Evolutionary conservation across 805 yeast species (phyloP).

Genomic region (Yarrowia yakushimensis): DNA sequence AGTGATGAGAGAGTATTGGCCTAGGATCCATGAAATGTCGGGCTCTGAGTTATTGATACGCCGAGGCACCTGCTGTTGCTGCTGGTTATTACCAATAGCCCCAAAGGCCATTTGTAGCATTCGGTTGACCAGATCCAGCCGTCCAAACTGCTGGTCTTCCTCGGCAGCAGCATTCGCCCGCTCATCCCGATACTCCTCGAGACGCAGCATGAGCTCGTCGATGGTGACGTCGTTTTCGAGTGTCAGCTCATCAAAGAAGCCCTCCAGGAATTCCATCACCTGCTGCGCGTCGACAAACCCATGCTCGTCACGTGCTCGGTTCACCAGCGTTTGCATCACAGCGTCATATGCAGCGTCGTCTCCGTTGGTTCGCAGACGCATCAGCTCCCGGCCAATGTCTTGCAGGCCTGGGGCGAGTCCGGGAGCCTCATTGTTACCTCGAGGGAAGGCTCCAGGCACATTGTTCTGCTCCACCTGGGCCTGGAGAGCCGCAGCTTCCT

Average conservation of each 20-base stretch:
- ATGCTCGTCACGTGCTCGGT: constrained; percentile 4
- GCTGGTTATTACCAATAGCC: constrained; percentile 17
- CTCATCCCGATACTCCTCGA: not conserved
- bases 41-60: not conserved
- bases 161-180: constrained; percentile 10
- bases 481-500: constrained; percentile 1
- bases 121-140: constrained; percentile 9
- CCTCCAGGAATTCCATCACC: constrained; percentile 10
- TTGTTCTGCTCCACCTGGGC: constrained; percentile 9
- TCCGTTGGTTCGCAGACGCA: constrained; percentile 17
- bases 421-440: not conserved
- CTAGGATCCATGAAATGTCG: constrained; percentile 21
- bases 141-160: not conserved
- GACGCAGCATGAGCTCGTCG: constrained; percentile 2
- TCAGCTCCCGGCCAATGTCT: constrained; percentile 9
- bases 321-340: not conserved
- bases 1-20: constrained; percentile 1
- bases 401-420: not conserved
- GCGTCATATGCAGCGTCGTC: constrained; percentile 22
- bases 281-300: constrained; percentile 12
- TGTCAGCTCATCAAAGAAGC: constrained; percentile 8
- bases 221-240: constrained; percentile 1
- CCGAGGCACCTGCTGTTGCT: not conserved
- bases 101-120: constrained; percentile 6
- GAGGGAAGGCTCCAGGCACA: constrained; percentile 9